Conservation (phyloP, 78 protist genomes). For the Polysphondylium violaceum region DNA sequence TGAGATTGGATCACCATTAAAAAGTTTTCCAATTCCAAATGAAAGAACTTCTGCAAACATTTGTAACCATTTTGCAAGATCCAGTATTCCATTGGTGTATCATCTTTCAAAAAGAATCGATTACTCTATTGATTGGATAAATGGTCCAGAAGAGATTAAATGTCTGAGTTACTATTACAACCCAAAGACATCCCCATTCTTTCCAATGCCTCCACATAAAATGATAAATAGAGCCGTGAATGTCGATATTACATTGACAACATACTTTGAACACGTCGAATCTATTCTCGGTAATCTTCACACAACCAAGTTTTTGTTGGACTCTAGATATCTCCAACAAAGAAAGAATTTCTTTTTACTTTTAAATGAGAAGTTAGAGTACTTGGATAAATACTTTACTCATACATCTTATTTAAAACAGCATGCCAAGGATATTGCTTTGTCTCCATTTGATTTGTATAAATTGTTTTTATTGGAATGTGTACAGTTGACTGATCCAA, state of each 20-base stretch:
- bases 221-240: background rate
- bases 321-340: background rate
- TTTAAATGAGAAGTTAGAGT: conserved; percentile 17
- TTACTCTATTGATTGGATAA: background rate
- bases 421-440: background rate
- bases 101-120: conserved; percentile 15
- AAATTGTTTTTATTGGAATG: conserved; percentile 18
- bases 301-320: background rate
- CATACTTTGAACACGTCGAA: background rate
- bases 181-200: background rate
- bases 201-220: too few species aligned
- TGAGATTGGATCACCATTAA: conserved; percentile 32
- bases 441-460: conserved; percentile 19
- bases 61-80: background rate
- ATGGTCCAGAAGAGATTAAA: background rate
- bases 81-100: conserved; percentile 3
- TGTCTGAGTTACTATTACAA: background rate
- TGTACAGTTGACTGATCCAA: conserved; percentile 44
- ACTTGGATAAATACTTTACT: background rate
- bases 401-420: background rate
- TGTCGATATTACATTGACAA: background rate
- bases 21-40: background rate
- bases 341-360: conserved; percentile 29
- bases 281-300: background rate
- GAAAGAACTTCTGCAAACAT: background rate